Conservation (phyloP, 2,329 filamentous ascomycete genomes). For the Aspergillus amoenus region DNA sequence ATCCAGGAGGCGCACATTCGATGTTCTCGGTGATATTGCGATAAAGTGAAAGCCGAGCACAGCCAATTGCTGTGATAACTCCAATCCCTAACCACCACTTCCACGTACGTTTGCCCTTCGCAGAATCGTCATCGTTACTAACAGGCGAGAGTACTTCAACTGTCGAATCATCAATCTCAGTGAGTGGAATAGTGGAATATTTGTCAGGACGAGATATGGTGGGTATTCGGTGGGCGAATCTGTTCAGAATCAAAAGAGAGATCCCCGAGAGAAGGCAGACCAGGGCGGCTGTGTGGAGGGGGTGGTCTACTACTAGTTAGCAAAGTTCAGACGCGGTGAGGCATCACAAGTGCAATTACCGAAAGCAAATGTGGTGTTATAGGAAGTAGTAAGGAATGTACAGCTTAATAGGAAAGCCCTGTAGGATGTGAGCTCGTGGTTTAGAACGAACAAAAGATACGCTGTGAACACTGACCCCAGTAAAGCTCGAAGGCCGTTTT, state of each 20-base stretch:
- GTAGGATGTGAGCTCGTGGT: slow-evolving; percentile 19
- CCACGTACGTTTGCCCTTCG: slow-evolving; percentile 10
- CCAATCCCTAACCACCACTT: slow-evolving; percentile 25
- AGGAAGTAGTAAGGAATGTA: slow-evolving; percentile 34
- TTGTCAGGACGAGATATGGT: slow-evolving; percentile 22
- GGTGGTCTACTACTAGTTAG: slow-evolving; percentile 40
- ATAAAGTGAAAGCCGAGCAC: slow-evolving; percentile 40
- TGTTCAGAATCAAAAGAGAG: slow-evolving; percentile 38
- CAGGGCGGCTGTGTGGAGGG: slow-evolving; percentile 44
- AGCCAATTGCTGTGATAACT: slow-evolving; percentile 24
- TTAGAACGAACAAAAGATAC: background rate
- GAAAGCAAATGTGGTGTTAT: slow-evolving; percentile 40
- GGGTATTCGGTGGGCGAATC: slow-evolving; percentile 30
- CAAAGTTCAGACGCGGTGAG: slow-evolving; percentile 18
- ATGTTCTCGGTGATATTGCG: slow-evolving; percentile 41
- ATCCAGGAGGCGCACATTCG: slow-evolving; percentile 43
- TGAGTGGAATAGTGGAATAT: slow-evolving; percentile 29
- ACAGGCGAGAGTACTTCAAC: slow-evolving; percentile 12
- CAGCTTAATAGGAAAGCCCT: slow-evolving; percentile 37
- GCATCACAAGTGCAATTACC: slow-evolving; percentile 23
- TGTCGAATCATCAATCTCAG: slow-evolving; percentile 26
- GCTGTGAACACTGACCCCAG: slow-evolving; percentile 28
- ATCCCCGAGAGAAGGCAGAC: slow-evolving; percentile 42
- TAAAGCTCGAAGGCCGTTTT: slow-evolving; percentile 32
- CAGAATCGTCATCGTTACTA: slow-evolving; percentile 4